These are phyloP conservation scores for Skeletonema costatum DNA, from an alignment of 108 stramenopile species.

Conservation along the genomic window DNA sequence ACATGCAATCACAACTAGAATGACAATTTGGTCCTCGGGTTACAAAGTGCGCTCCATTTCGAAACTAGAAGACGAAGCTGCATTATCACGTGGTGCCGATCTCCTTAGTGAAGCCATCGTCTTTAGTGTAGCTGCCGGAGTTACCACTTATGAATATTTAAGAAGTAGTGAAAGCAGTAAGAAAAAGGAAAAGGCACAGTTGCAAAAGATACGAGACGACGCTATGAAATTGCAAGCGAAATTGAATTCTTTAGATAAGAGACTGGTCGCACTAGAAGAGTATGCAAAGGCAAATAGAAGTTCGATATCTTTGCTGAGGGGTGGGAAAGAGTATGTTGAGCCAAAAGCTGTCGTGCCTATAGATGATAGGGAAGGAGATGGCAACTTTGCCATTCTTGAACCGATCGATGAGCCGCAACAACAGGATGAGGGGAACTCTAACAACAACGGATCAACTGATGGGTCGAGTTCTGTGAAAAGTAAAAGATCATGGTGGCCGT, in stretches of 20 bases:
- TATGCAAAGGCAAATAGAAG: constrained; percentile 51
- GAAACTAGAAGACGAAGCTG: constrained; percentile 70
- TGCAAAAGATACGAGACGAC: constrained; percentile 50
- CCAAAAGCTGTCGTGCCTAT: constrained; percentile 48
- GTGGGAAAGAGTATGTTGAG: constrained; percentile 46
- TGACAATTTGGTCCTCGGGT: constrained; percentile 88
- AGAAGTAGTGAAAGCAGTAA: constrained; percentile 57
- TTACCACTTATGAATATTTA: constrained; percentile 78
- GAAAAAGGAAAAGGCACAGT: constrained; percentile 54
- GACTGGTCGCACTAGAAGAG: constrained; percentile 76
- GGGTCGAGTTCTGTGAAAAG: background rate
- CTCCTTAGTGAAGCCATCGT: constrained; percentile 82
- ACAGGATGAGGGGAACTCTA: background rate
- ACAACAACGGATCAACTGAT: background rate
- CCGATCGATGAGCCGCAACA: background rate
- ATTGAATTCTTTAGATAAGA: constrained; percentile 63
- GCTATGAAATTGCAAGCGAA: constrained; percentile 65
- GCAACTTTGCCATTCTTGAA: background rate
- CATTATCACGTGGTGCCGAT: constrained; percentile 77
- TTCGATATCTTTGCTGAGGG: constrained; percentile 37
- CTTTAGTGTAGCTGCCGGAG: constrained; percentile 58
- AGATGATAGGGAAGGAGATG: constrained; percentile 38
- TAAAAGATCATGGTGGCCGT: background rate
- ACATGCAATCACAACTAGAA: constrained; percentile 70
- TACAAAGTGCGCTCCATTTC: constrained; percentile 75